These are phyloP conservation scores for Phialophora expanda DNA, from an alignment of 2,329 filamentous ascomycete genomes.

Conservation along the genomic window DNA sequence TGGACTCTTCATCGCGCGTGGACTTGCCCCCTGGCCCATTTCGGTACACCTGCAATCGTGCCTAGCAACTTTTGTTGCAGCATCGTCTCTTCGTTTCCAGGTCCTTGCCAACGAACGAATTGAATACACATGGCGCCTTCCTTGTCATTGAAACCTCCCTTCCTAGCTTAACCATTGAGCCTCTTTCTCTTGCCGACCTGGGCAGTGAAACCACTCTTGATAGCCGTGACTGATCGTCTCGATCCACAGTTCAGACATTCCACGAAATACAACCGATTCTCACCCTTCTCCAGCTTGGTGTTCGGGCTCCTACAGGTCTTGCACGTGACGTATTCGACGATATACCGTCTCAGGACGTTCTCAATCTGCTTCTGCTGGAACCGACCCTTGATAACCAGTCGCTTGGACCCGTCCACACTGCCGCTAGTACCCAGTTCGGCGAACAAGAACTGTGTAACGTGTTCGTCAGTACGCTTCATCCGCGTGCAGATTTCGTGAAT, in stretches of 20 bases:
- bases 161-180: slow-evolving; percentile 71
- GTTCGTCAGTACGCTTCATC: slow-evolving; percentile 98
- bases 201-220: slow-evolving; percentile 99
- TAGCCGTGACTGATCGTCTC: slow-evolving; percentile 88
- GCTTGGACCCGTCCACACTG: slow-evolving; percentile 88
- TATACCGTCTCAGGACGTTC: slow-evolving; percentile 94
- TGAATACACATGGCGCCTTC: neutral
- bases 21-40: neutral
- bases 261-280: slow-evolving; percentile 98
- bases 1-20: neutral
- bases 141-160: neutral
- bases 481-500: slow-evolving; percentile 98
- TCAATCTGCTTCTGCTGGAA: slow-evolving; percentile 99
- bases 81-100: neutral
- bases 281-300: slow-evolving; percentile 96
- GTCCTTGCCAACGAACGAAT: neutral
- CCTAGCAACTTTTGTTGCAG: neutral
- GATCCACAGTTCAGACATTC: slow-evolving; percentile 89
- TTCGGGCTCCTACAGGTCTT: slow-evolving; percentile 96
- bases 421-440: slow-evolving; percentile 97
- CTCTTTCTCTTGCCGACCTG: slow-evolving; percentile 99
- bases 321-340: slow-evolving; percentile 88
- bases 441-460: slow-evolving; percentile 96
- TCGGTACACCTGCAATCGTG: neutral
- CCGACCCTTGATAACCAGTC: slow-evolving; percentile 97